Percentiles rank a stretch among this genome's conserved stretches.
Evolutionary conservation across 345 rosid species (phyloP).

Genomic region (Gossypium herbaceum): DNA sequence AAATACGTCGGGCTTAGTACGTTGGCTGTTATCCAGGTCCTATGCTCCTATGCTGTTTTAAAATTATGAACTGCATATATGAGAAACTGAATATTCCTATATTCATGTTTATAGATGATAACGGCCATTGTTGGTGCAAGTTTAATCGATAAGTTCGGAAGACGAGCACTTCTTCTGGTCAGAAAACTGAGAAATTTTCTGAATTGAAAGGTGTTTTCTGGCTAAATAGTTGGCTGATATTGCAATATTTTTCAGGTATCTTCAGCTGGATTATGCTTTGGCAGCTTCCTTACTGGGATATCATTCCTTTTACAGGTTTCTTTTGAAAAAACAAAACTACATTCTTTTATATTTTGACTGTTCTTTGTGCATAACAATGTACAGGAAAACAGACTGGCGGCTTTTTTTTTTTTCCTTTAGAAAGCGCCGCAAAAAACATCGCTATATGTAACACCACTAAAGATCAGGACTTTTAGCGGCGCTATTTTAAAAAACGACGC

Average conservation of each 20-base stretch:
- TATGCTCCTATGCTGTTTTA: not conserved
- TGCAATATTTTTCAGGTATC: not conserved
- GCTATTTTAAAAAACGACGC: too few relatives aligned
- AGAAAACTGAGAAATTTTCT: not conserved
- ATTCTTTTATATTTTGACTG: not conserved
- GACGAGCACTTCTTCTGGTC: not conserved
- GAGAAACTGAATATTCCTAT: not conserved
- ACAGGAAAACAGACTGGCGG: too few relatives aligned
- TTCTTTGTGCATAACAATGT: not conserved
- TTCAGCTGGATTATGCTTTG: not conserved
- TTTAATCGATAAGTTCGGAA: not conserved
- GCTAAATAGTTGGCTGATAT: not conserved
- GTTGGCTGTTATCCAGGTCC: slow-evolving; percentile 1
- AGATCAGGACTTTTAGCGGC: too few relatives aligned
- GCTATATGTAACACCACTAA: too few relatives aligned
- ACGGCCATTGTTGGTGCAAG: not conserved
- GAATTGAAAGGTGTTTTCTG: not conserved
- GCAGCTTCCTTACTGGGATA: slow-evolving; percentile 5
- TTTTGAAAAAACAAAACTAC: not conserved
- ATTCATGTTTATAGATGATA: not conserved
- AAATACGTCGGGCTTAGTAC: not conserved
- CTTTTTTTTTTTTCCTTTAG: too few relatives aligned
- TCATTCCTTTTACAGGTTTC: not conserved
- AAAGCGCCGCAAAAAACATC: too few relatives aligned
- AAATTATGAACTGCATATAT: not conserved